These are phyloP conservation scores for Piloderma croceum DNA, from an alignment of 768 basidiomycete genomes.

Conservation along the genomic window DNA sequence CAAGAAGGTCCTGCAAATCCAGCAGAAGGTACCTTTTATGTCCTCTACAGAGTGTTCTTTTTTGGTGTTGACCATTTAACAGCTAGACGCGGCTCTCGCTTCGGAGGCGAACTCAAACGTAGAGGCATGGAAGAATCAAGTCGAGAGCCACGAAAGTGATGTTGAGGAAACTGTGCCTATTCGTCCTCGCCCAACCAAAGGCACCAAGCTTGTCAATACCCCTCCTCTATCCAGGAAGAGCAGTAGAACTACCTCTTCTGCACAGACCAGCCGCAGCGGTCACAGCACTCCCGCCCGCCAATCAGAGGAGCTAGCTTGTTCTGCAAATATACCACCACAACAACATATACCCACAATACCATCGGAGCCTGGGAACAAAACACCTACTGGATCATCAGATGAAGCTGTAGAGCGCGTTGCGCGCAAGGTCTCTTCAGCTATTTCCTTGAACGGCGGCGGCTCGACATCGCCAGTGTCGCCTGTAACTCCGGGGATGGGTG, in stretches of 20 bases:
- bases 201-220: conserved; percentile 21
- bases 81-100: conserved; percentile 76
- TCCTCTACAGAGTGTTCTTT: conserved; percentile 3
- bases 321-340: conserved; percentile 15
- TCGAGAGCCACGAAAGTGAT: conserved; percentile 44
- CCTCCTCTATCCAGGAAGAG: conserved; percentile 30
- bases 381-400: conserved; percentile 27
- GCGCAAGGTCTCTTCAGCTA: conserved; percentile 31
- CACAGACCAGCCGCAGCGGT: conserved; percentile 41
- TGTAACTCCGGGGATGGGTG: conserved; percentile 30
- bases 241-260: conserved; percentile 62
- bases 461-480: conserved; percentile 22
- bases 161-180: conserved; percentile 40
- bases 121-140: conserved; percentile 35
- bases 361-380: conserved; percentile 30
- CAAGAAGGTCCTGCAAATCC: conserved; percentile 82
- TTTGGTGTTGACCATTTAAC: conserved; percentile 6
- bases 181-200: conserved; percentile 37
- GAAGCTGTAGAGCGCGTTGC: conserved; percentile 20
- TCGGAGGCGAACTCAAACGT: too few relatives aligned
- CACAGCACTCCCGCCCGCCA: conserved; percentile 23
- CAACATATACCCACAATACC: conserved; percentile 17
- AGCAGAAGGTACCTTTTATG: conserved; percentile 71
- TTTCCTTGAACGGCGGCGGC: conserved; percentile 23
- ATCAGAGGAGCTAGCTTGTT: conserved; percentile 24